Base-by-base conservation (phyloP, 768 basidiomycete genomes). In the Harrya chromipes region DNA sequence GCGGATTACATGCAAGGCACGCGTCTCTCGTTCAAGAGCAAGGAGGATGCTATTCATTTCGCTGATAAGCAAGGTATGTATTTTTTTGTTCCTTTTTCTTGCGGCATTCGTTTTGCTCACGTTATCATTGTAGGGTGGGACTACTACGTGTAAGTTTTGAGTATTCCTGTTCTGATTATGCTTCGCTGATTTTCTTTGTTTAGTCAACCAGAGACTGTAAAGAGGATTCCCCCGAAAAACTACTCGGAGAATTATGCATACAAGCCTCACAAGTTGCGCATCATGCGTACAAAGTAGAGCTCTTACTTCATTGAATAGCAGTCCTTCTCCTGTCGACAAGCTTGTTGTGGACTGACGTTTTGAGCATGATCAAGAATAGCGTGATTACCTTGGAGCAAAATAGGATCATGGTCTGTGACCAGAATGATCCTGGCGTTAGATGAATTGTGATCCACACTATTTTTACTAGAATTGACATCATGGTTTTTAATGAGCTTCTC, bases 1-100 rank as follows among this genome's bases (percentile, higher is more conserved):
- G 94, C 92, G 49, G 94, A 97, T 70, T 97, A 97, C 70, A 88
- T 95, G 86, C 94, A 97, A 66, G 92, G 88, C 17, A 90, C 90
- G 4, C 82, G 85, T 4, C 47, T 95, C 54, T 78, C 82, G 34
- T 97, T 98, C 80, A 77, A 78, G 60, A 83, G 82, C 46, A 90
- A 88, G 70, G 90, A 92, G 64, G 91, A 92, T 61, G 95, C 95
- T 29, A 77, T 95, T 45, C 89, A 91, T 62, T 98, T 97, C 65
- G 89, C 93, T 20, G 94, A 97, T 77, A 97, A 94, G 73, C 95
- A 98, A 78, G 95, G 93, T 85, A 58, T 39, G 73, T 52, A 16
- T 12, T 29, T 33, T 33, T 33, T 33, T 33, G 17, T 20, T 12
- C 19, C 54, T 49, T 35, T 27, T 33, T 13, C 13, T 16, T 19